A percentile compares a stretch with the other conserved stretches of the same genome.
Evolutionary conservation across 164 flowering plant genomes (phyloP).

Genomic region (Hamamelis virginiana): DNA sequence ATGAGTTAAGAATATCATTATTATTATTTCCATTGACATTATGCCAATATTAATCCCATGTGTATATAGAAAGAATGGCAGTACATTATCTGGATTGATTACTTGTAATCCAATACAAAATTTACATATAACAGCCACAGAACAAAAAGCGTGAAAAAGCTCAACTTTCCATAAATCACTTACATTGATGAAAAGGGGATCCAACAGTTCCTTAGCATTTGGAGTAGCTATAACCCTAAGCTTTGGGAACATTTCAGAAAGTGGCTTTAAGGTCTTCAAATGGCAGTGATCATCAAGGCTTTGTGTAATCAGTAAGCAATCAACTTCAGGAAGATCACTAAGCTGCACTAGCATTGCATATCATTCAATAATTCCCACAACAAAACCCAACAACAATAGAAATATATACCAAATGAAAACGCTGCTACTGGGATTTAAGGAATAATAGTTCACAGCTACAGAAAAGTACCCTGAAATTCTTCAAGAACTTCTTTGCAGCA

Average conservation of each 20-base stretch:
- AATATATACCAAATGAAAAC: not conserved
- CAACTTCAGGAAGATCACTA: constrained; percentile 79
- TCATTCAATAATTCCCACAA: constrained; percentile 7
- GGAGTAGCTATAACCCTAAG: constrained; percentile 85
- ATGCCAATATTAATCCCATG: too few species aligned
- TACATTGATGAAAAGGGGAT: constrained; percentile 76
- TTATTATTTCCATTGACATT: too few species aligned
- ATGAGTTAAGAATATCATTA: too few species aligned
- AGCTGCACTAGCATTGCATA: constrained; percentile 56
- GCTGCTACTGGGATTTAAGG: not conserved
- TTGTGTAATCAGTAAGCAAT: constrained; percentile 86
- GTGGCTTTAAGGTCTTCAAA: constrained; percentile 79
- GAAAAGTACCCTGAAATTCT: constrained; percentile 65
- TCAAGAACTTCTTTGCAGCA: constrained; percentile 81
- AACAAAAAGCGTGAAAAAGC: not conserved
- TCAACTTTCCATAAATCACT: constrained; percentile 21
- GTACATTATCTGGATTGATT: not conserved
- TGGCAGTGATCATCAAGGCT: constrained; percentile 99
- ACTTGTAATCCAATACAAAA: too few species aligned
- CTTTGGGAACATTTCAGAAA: constrained; percentile 56
- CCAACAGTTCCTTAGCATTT: constrained; percentile 73
- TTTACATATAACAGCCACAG: not conserved
- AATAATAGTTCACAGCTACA: not conserved
- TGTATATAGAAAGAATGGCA: too few species aligned
- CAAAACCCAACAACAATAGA: not conserved